A percentile compares a stretch with the other conserved stretches of the same genome.
Conservation (phyloP, 2,329 filamentous ascomycete genomes). For the Lachnum nothofagi region DNA sequence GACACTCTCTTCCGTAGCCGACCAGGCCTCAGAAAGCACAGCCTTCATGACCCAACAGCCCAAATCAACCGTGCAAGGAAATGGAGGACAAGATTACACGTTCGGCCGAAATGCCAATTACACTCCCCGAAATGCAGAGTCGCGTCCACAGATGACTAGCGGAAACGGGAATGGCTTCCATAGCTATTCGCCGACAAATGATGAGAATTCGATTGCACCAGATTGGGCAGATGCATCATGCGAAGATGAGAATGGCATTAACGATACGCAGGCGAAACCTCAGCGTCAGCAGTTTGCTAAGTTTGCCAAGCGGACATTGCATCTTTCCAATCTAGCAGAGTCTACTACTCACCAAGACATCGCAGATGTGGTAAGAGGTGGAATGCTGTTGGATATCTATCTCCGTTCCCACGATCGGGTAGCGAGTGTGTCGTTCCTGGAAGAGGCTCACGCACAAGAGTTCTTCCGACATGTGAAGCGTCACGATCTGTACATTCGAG, state of each 20-base stretch:
- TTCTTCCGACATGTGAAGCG: conserved; percentile 62
- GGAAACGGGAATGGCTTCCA: conserved; percentile 18
- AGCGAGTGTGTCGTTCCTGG: conserved; percentile 66
- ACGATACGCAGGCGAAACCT: conserved; percentile 18
- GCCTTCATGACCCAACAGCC: conserved; percentile 13
- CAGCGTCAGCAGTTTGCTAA: conserved; percentile 26
- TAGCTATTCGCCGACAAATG: conserved; percentile 16
- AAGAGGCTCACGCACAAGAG: conserved; percentile 54
- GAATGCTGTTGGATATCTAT: conserved; percentile 64
- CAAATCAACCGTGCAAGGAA: conserved; percentile 12
- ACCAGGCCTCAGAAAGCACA: conserved; percentile 15
- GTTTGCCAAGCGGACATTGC: conserved; percentile 50
- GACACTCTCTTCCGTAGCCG: conserved; percentile 12
- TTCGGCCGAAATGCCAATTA: conserved; percentile 25
- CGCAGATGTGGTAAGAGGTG: conserved; percentile 60
- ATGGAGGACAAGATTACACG: conserved; percentile 23
- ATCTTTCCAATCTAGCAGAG: conserved; percentile 58
- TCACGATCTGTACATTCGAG: conserved; percentile 63
- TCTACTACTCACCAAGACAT: conserved; percentile 62
- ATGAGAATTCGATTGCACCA: conserved; percentile 19
- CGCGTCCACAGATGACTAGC: conserved; percentile 14
- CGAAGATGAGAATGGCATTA: conserved; percentile 22
- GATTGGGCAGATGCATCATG: conserved; percentile 19
- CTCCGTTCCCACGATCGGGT: conserved; percentile 53
- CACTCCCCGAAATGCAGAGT: conserved; percentile 16